Base-by-base conservation (phyloP, 805 yeast genomes). In the Clavispora carvajalis region DNA sequence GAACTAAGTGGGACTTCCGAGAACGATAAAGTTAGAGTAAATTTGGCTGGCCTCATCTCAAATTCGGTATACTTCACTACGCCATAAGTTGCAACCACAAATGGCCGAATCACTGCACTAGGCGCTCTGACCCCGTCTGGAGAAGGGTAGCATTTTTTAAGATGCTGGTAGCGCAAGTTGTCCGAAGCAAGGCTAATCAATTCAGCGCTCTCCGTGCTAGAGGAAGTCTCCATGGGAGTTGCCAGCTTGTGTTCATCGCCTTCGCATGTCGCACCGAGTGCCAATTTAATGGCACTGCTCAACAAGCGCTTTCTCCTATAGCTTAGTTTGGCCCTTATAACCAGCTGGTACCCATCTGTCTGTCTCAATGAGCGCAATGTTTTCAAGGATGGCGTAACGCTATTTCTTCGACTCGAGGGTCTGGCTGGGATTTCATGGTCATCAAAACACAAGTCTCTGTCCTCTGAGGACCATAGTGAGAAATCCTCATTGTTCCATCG, bases 401-500 rank as follows among this genome's bases (percentile, higher is more conserved):
- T 49, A 28, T 34, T 38, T 21, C 46, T 38, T 26, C 50, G 25
- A 22, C 17, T 22, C 9, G 45, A 36, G 11, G 49, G 43, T 5
- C 28, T 28, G 6, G 33, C 5, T 10, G 44, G 34, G 15, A 39
- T 40, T 5, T 33, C 44, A 1, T 52, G 58, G 12, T 41, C 48
- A 21, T 46, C 52, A 25, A 52, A 51, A 11, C 41, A 42, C 34
- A 53, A 38, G 34, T 62, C 61, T 30, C 69, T 47, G 48, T 83
- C 88, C 45, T 82, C 89, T 3, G 69, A 62, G 2, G 93, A 82
- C 84, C 83, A 91, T 41, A 91, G 76, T 1, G 96, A 85, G 58
- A 91, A 82, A 60, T 91, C 98, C 57, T 91, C 99, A 49, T 88
- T 80, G 54, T 91, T 91, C 95, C 97, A 91, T 19, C 73, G 59